These are phyloP conservation scores for Starmerella bombicola DNA, from an alignment of 805 yeast species.

Conservation along the genomic window DNA sequence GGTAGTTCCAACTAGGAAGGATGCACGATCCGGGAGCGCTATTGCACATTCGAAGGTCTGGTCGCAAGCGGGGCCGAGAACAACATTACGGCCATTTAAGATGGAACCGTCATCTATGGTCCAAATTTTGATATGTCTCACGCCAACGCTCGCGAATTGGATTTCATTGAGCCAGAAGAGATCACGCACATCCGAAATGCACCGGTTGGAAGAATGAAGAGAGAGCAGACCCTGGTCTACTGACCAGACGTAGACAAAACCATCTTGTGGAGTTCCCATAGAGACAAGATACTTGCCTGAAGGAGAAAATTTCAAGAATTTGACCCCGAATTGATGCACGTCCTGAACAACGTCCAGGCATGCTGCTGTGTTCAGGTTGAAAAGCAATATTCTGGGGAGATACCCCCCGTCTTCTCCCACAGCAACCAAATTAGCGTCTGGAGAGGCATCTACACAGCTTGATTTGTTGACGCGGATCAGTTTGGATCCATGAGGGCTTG, in stretches of 20 bases:
- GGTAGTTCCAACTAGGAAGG: conserved; percentile 16
- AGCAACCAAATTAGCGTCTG: conserved; percentile 43
- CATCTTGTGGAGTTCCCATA: conserved; percentile 57
- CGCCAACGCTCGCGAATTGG: conserved; percentile 44
- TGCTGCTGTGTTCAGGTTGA: conserved; percentile 21
- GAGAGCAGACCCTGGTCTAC: conserved; percentile 27
- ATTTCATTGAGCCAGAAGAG: conserved; percentile 43
- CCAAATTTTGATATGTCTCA: conserved; percentile 55
- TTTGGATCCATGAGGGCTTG: conserved; percentile 1
- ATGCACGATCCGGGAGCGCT: conserved; percentile 27
- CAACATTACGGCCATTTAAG: conserved; percentile 47
- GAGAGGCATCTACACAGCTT: conserved; percentile 43
- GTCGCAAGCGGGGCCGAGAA: conserved; percentile 40
- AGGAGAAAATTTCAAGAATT: conserved; percentile 43
- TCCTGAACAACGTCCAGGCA: conserved; percentile 47
- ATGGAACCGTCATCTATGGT: conserved; percentile 29
- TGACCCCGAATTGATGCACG: conserved; percentile 50
- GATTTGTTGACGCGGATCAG: conserved; percentile 16
- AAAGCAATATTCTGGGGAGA: conserved; percentile 47
- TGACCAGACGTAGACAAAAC: conserved; percentile 52
- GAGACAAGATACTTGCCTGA: conserved; percentile 46
- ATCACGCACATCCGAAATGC: conserved; percentile 47
- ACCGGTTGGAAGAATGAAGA: conserved; percentile 44
- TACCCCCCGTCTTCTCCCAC: conserved; percentile 57
- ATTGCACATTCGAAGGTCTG: conserved; percentile 38